These are phyloP conservation scores for Kodamaea sp. DNA, from an alignment of 1,139 yeast genomes.

Conservation along the genomic window DNA sequence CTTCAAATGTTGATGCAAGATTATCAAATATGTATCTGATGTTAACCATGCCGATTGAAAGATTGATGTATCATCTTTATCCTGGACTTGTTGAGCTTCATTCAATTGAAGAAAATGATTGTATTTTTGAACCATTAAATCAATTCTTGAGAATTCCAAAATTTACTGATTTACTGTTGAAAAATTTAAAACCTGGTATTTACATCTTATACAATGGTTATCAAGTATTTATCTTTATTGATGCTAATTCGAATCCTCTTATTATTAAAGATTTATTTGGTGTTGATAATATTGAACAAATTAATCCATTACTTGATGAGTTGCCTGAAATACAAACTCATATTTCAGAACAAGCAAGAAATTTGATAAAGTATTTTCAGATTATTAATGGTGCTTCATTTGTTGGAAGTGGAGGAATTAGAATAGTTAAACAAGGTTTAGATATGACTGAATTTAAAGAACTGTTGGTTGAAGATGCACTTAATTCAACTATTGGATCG, in stretches of 20 bases:
- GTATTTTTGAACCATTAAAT: constrained; percentile 43
- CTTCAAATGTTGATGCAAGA: constrained; percentile 47
- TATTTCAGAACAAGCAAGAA: constrained; percentile 66
- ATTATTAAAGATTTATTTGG: constrained; percentile 78
- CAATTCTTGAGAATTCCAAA: constrained; percentile 51
- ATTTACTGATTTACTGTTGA: constrained; percentile 42
- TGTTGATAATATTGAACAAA: constrained; percentile 38
- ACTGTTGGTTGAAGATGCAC: constrained; percentile 67
- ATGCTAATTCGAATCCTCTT: constrained; percentile 63
- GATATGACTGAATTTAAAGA: constrained; percentile 63
- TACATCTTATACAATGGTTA: constrained; percentile 74
- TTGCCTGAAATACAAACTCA: constrained; percentile 71
- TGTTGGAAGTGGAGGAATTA: constrained; percentile 43
- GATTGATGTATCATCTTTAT: constrained; percentile 63
- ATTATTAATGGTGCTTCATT: constrained; percentile 33
- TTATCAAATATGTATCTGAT: constrained; percentile 56
- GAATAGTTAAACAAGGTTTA: constrained; percentile 60
- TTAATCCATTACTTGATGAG: constrained; percentile 53
- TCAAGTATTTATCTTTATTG: constrained; percentile 62
- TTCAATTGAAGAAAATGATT: constrained; percentile 54
- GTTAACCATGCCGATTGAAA: constrained; percentile 54
- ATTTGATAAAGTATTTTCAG: constrained; percentile 53
- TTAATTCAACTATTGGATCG: constrained; percentile 31
- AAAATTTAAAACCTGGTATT: constrained; percentile 67
- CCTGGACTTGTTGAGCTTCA: constrained; percentile 82